Conservation (phyloP, 257 asterid genomes). For the Gentiana dahurica region DNA sequence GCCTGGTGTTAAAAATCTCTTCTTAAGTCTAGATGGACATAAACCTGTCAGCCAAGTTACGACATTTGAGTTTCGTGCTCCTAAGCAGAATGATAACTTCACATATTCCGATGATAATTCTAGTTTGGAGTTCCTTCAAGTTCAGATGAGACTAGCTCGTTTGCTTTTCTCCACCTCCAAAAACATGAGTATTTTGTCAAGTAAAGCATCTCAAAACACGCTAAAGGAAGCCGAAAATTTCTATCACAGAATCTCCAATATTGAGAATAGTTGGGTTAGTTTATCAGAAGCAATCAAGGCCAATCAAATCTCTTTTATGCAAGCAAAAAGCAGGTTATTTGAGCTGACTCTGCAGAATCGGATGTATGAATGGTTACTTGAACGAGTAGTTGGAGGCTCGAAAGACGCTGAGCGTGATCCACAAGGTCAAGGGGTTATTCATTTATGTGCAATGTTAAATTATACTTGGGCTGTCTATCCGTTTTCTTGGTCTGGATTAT, state of each 20-base stretch:
- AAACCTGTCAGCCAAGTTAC: constrained; percentile 71
- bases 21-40: constrained; percentile 68
- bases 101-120: constrained; percentile 28
- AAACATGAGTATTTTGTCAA: constrained; percentile 37
- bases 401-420: constrained; percentile 66
- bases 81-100: constrained; percentile 21
- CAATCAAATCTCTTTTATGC: constrained; percentile 36
- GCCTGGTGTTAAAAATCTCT: constrained; percentile 59
- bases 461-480: constrained; percentile 88
- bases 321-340: constrained; percentile 65
- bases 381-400: constrained; percentile 56
- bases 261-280: constrained; percentile 39
- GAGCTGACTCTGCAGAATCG: constrained; percentile 67
- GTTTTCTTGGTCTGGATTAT: constrained; percentile 68
- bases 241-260: constrained; percentile 39
- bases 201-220: constrained; percentile 41
- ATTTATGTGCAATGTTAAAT: constrained; percentile 88
- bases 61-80: constrained; percentile 66
- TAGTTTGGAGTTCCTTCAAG: constrained; percentile 58
- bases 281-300: constrained; percentile 48
- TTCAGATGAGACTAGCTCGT: constrained; percentile 72
- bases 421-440: constrained; percentile 90
- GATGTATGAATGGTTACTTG: constrained; percentile 75
- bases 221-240: constrained; percentile 63
- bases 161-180: constrained; percentile 73